Base-by-base conservation (phyloP, 176 grass and related monocot genomes). In the Juncus effusus region DNA sequence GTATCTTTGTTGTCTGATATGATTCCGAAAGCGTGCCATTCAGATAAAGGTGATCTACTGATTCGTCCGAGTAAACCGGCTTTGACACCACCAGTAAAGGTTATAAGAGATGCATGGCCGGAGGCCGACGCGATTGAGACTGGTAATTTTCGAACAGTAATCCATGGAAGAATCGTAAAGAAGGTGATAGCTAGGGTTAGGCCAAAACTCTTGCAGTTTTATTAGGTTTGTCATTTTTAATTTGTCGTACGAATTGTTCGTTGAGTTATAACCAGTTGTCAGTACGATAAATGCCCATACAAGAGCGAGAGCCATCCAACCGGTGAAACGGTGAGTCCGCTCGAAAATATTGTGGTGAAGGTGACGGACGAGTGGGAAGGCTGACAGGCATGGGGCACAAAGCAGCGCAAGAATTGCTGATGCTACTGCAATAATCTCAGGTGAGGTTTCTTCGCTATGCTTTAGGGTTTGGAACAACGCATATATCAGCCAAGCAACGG, bases 311-410 rank as follows among this genome's bases (percentile, higher is more conserved):
- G 84, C 84, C 12, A n/a, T 16, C 88, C 84, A 91, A 2, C 88
- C 88, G 13, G 88, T 80, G 45, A 87, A 87, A 10, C 88, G 83
- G 74, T 91, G 88, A 35, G 88, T 82, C 60, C 80, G 67, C 67
- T 91, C 84, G 58, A 91, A 91, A 40, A 84, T 80, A 84, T 91
- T 91, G 71, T 91, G 88, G 65, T 91, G 88, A 52, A 87, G 77
- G 80, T 87, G 88, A 61, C 88, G 84, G 40, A 91, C 49, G 15
- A 87, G 77, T 10, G 88, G 88, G 81, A 91, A 87, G 14, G 84
- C 88, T 3, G 84, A 77, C 4, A 76, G 0, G 70, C 84, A 87
- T 14, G 78, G 87, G 28, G 86, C 54, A 9, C 12, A 79, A 3
- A 91, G 65, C 7, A 91, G 40, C 2, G 10, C 78, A 36, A 91